Conservation (phyloP, 225 moss, liverwort and hornwort species). For the Lunularia cruciata region DNA sequence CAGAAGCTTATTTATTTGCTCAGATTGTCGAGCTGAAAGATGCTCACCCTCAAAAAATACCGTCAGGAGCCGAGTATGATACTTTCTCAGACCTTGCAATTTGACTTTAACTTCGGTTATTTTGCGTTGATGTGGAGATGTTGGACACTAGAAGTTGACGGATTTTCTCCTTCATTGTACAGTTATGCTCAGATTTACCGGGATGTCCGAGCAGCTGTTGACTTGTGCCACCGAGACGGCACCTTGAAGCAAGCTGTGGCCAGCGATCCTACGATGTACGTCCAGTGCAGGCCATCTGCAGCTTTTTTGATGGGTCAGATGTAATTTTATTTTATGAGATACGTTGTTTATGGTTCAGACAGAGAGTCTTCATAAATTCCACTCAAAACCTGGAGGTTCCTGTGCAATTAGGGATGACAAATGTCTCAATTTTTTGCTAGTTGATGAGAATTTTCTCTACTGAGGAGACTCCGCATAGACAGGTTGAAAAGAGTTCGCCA, state of each 20-base stretch:
- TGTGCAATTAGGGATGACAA: not conserved
- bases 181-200: constrained; percentile 81
- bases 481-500: no score
- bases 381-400: not conserved
- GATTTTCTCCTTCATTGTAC: constrained; percentile 14
- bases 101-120: not conserved
- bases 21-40: constrained; percentile 90
- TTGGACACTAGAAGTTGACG: not conserved
- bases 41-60: constrained; percentile 60
- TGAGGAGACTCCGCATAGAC: no score
- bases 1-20: constrained; percentile 94
- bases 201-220: constrained; percentile 88
- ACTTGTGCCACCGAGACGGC: constrained; percentile 87
- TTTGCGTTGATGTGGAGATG: not conserved
- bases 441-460: no score
- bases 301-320: not conserved
- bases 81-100: not conserved
- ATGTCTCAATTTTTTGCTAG: no score
- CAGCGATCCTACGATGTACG: constrained; percentile 77
- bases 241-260: constrained; percentile 92
- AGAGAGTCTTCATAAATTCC: not conserved
- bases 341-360: not conserved
- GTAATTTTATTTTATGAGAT: not conserved
- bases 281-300: not conserved
- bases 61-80: constrained; percentile 54